Percentiles rank a stretch among this genome's conserved stretches.
Evolutionary conservation across 805 yeast genomes (phyloP).

Genomic region (Wickerhamiella galacta): DNA sequence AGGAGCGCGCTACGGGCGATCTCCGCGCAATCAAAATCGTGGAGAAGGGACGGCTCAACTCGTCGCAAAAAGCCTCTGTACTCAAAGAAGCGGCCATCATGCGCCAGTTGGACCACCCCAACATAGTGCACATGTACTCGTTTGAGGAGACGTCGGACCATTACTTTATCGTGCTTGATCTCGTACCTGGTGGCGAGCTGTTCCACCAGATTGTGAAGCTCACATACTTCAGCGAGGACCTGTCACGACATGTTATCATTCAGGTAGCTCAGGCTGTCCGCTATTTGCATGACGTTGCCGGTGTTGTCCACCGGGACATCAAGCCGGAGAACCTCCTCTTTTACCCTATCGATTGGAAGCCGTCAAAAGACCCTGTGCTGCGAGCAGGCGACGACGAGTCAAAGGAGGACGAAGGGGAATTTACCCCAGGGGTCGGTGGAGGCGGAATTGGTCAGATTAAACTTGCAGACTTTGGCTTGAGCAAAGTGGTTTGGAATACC

Average conservation of each 20-base stretch:
- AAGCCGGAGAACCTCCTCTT: slow-evolving; percentile 67
- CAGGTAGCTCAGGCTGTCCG: slow-evolving; percentile 59
- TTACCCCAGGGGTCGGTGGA: slow-evolving; percentile 66
- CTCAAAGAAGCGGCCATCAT: slow-evolving; percentile 59
- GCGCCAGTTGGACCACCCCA: slow-evolving; percentile 45
- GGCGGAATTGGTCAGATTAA: slow-evolving; percentile 84
- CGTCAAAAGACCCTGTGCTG: slow-evolving; percentile 19
- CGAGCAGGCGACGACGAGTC: slow-evolving; percentile 28
- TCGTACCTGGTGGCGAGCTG: slow-evolving; percentile 62
- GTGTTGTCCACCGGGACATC: slow-evolving; percentile 64
- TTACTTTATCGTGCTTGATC: slow-evolving; percentile 52
- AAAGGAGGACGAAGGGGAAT: slow-evolving; percentile 76
- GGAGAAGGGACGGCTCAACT: slow-evolving; percentile 34
- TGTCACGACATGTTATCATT: slow-evolving; percentile 52
- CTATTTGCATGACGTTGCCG: slow-evolving; percentile 53
- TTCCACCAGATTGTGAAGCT: slow-evolving; percentile 64
- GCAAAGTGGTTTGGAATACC: slow-evolving; percentile 75
- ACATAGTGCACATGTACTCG: slow-evolving; percentile 39
- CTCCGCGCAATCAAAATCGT: slow-evolving; percentile 65
- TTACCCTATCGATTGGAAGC: slow-evolving; percentile 33
- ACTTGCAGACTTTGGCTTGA: slow-evolving; percentile 88
- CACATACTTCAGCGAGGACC: slow-evolving; percentile 59
- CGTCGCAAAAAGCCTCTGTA: slow-evolving; percentile 25
- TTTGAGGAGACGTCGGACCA: slow-evolving; percentile 34
- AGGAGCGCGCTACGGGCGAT: slow-evolving; percentile 27